Conservation (phyloP, 163 green algal species). For the Botryococcus braunii region DNA sequence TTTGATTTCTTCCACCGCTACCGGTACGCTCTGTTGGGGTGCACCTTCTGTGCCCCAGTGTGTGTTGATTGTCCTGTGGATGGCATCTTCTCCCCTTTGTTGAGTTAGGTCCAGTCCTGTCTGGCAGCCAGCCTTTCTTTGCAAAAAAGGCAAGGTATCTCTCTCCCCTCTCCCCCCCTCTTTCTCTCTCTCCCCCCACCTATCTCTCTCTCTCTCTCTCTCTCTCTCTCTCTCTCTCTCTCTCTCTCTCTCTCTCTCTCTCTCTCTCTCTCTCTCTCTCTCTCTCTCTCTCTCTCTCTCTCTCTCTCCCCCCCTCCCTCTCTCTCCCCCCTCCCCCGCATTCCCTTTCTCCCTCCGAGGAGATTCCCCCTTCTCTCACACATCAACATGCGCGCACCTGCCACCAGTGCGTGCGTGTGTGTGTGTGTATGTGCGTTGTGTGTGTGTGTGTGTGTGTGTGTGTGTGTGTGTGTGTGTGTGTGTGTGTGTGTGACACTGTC, state of each 20-base stretch:
- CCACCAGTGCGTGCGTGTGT: no score
- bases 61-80: no score
- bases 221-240: no score
- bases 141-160: background rate
- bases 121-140: background rate
- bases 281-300: background rate
- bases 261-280: no score
- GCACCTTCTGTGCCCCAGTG: background rate
- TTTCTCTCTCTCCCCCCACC: background rate
- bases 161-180: background rate
- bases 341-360: no score
- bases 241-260: no score
- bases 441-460: background rate
- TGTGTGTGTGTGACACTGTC: background rate
- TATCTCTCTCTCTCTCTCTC: background rate
- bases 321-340: slow-evolving; percentile 13
- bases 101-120: background rate
- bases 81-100: no score
- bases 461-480: background rate
- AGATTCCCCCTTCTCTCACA: no score
- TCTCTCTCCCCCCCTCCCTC: background rate
- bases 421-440: background rate
- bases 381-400: no score
- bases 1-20: slow-evolving; percentile 62
- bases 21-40: slow-evolving; percentile 18